Evolutionary conservation across 176 grass and related monocot genomes (phyloP), one percentile per base, ranked within the genome.

Genomic region (Musa itinerans): DNA sequence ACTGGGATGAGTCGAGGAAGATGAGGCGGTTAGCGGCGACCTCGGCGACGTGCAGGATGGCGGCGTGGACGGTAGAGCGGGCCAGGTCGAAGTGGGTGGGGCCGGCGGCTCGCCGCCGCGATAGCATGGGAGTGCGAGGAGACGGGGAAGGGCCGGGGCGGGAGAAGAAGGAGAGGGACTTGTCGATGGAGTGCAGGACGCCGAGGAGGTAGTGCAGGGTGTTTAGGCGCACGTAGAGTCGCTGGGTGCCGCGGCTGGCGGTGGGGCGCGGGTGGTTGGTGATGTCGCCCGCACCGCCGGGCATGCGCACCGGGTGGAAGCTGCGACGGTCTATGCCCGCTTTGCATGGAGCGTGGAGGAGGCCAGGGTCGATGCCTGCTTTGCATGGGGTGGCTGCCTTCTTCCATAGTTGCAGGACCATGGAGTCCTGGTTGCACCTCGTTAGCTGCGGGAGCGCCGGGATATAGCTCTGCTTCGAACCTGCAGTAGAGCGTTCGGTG

Each of bases 151-250:
- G 57, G 57, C 57, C 57, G 57, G 57, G 16, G 8, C 65, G 68
- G 13, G 89, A 86, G 83, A 73, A 52, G 27, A 79, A 74, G 17
- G 76, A 65, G 64, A 92, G 84, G 17, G 92, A 83, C 17, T 68
- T 63, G 73, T 90, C 85, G 0, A 96, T 68, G 21, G 83, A 13
- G 64, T 87, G 74, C 23, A 88, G n/a, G 81, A 92, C 80, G 78
- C 72, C 64, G 55, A 96, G 85, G 78, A 92, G 49, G 66, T 87
- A 88, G 77, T 97, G 83, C 29, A 97, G 88, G 22, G 90, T 97
- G 84, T 97, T 97, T 72, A 97, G 81, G 22, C 93, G 90, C 51
- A 93, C 81, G 71, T 93, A 93, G 55, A 97, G 85, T 2, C 93
- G 90, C 76, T 97, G 90, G 16, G 90, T 97, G 80, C 87, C 89